Base-by-base conservation (phyloP, 2,329 filamentous ascomycete species). In the Curvularia spicifera region DNA sequence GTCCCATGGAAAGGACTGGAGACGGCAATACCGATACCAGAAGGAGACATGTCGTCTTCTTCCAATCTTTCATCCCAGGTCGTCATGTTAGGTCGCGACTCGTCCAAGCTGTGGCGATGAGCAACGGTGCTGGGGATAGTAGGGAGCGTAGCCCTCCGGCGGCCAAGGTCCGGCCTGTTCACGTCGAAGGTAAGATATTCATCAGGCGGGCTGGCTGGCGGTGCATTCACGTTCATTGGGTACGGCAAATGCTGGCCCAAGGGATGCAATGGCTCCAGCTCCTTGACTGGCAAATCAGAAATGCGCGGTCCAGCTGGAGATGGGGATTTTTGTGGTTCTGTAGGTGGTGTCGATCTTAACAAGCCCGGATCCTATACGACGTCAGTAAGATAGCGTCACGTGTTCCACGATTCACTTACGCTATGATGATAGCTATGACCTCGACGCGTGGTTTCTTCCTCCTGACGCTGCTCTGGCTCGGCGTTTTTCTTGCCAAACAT, bases 221-320 rank as follows among this genome's bases (percentile, higher is more conserved):
- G 74, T 8, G 75, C 75, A 53, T 78, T 78, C 43, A 78, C 74
- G 45, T 78, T 78, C 76, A 78, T 78, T 1, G 76, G 76, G 50
- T 76, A 78, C 0, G 76, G 76, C 8, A 78, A 68, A 43, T 76
- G 73, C 44, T 71, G 69, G 28, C 71, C 72, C 10, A 76, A 59
- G 8, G 75, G 74, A 56, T 76, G 73, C 54, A 76, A 65, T 33
- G 73, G 73, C 50, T 69, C 47, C 43, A 71, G 54, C 55, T 75
- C 73, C 53, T 70, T 61, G 24, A 76, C 67, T 6, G 70, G 66
- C n/a, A 77, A 49, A 47, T 74, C 69, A 4, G 74, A 77, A 54
- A 77, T 75, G n/a, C 73, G 70, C 31, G 68, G 63, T 13, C 65
- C 61, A 28, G 53, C 63, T 7, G 56, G 57, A 39, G 47, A 26